A percentile compares a stretch with the other conserved stretches of the same genome.
Evolutionary conservation across 164 flowering plant genomes (phyloP).

Genomic region (Echeveria elegans): DNA sequence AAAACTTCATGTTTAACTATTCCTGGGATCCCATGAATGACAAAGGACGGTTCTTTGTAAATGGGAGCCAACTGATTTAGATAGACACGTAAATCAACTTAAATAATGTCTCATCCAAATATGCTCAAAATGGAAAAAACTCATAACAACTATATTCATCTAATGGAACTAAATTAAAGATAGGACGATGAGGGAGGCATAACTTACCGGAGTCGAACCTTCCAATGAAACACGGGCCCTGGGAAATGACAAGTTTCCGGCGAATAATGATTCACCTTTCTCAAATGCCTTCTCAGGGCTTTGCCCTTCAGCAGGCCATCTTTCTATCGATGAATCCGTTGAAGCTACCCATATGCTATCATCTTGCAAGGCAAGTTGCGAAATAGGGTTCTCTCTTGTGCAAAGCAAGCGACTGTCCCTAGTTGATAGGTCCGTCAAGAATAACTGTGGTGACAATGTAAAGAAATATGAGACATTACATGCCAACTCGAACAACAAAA

Average conservation of each 20-base stretch:
- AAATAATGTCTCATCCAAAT: background rate
- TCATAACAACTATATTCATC: background rate
- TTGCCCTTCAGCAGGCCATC: conserved; percentile 81
- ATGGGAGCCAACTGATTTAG: conserved; percentile 58
- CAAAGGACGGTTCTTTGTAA: conserved; percentile 55
- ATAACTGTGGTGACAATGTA: conserved; percentile 39
- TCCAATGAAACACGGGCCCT: conserved; percentile 86
- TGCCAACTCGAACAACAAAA: background rate
- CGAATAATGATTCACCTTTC: conserved; percentile 85
- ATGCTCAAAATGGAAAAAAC: background rate
- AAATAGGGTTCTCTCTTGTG: conserved; percentile 75
- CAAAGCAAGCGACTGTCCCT: conserved; percentile 92
- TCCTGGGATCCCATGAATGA: conserved; percentile 71
- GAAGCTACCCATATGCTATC: conserved; percentile 90
- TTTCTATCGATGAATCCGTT: conserved; percentile 80
- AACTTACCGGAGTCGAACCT: conserved; percentile 77
- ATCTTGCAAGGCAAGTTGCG: conserved; percentile 72
- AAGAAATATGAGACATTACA: background rate
- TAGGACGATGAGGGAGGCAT: conserved; percentile 38
- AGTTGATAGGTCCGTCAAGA: conserved; percentile 87
- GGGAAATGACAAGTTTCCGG: conserved; percentile 87
- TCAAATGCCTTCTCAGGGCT: conserved; percentile 70
- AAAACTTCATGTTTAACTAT: conserved; percentile 91
- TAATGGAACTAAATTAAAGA: background rate
- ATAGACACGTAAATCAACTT: background rate